phyloP scores from a whole-genome alignment of 345 rosid species.

The Aegle marmelos region DNA sequence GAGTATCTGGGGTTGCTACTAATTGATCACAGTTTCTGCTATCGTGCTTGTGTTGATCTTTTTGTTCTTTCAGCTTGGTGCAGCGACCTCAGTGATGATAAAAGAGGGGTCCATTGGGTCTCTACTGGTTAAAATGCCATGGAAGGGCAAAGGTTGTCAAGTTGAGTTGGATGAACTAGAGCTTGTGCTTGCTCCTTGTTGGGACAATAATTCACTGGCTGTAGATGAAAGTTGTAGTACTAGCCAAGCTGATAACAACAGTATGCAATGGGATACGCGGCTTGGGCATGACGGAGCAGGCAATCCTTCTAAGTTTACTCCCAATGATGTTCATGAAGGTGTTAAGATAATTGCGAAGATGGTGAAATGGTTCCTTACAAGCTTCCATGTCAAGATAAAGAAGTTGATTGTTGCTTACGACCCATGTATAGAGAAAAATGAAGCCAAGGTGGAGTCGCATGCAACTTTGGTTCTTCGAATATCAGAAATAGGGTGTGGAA shows the following conservation, averaged over 20 bases:
- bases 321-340: conserved; percentile 85
- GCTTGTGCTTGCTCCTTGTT: conserved; percentile 64
- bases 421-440: conserved; percentile 40
- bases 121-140: conserved; percentile 72
- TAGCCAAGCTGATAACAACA: conserved; percentile 27
- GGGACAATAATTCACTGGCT: conserved; percentile 23
- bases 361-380: conserved; percentile 85
- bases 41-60: background rate
- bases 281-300: conserved; percentile 35
- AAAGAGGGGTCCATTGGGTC: conserved; percentile 95
- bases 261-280: conserved; percentile 27
- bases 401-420: conserved; percentile 80
- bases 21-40: background rate
- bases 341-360: conserved; percentile 94
- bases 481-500: conserved; percentile 67
- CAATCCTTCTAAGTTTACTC: conserved; percentile 33
- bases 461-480: conserved; percentile 67
- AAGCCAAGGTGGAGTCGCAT: conserved; percentile 25
- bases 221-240: conserved; percentile 32
- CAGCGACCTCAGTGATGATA: conserved; percentile 48
- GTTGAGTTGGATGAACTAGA: conserved; percentile 92
- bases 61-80: conserved; percentile 50
- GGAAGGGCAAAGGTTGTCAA: conserved; percentile 77
- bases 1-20: background rate
- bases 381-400: conserved; percentile 70